Evolutionary conservation across 108 stramenopile species (phyloP).

Genomic region (Bacterosira constricta): DNA sequence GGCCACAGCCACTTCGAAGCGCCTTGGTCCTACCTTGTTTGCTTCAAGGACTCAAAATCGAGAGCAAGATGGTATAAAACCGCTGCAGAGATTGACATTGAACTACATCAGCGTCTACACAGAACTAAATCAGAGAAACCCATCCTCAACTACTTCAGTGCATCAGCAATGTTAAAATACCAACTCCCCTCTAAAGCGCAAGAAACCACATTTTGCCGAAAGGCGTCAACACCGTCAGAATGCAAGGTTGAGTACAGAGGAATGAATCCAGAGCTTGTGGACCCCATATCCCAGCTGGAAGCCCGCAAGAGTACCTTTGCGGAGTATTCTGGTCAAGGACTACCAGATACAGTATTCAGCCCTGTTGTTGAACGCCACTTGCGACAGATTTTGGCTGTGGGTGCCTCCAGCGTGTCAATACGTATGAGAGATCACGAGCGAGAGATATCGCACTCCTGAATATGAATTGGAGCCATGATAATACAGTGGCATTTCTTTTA

Average conservation of each 20-base stretch:
- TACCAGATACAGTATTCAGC: conserved; percentile 22
- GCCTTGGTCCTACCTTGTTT: conserved; percentile 45
- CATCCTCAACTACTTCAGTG: conserved; percentile 23
- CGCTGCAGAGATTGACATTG: conserved; percentile 19
- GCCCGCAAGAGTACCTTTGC: conserved; percentile 32
- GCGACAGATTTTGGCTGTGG: too few relatives aligned
- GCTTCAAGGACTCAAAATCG: conserved; percentile 19
- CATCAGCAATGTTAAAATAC: conserved; percentile 26
- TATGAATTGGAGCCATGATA: too few relatives aligned
- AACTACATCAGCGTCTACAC: conserved; percentile 22
- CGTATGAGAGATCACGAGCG: too few relatives aligned
- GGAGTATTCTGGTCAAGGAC: conserved; percentile 46
- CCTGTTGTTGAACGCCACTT: conserved; percentile 21
- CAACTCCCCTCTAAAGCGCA: conserved; percentile 28
- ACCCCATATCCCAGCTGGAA: conserved; percentile 22
- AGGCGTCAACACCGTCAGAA: not conserved
- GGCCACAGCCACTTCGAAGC: conserved; percentile 10
- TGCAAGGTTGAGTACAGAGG: not conserved
- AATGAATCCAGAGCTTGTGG: conserved; percentile 16
- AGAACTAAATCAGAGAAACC: conserved; percentile 28
- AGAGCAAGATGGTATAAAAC: conserved; percentile 36
- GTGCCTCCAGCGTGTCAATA: too few relatives aligned
- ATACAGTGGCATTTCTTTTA: too few relatives aligned
- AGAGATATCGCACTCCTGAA: too few relatives aligned
- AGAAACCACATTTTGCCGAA: conserved; percentile 25